Percentiles rank a stretch among this genome's conserved stretches.
Evolutionary conservation across 1,284 basidiomycete genomes (phyloP).

Genomic region (Heterobasidion occidentale): DNA sequence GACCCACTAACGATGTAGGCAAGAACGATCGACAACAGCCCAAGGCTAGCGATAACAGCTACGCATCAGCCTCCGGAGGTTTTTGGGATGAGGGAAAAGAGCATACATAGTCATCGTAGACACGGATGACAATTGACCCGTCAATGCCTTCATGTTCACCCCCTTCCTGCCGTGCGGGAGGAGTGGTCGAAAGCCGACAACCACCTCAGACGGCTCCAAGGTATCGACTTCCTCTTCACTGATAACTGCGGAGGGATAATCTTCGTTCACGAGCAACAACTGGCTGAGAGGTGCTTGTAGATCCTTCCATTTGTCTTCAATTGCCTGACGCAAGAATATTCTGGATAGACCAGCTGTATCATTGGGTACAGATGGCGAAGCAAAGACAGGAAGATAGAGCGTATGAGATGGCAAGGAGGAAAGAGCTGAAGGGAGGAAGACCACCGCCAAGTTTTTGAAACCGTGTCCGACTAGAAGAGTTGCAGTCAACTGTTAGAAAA

Average conservation of each 20-base stretch:
- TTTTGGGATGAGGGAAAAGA: slow-evolving; percentile 7
- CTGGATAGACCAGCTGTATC: slow-evolving; percentile 23
- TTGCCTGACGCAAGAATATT: slow-evolving; percentile 25
- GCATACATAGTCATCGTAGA: slow-evolving; percentile 59
- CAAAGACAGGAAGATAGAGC: slow-evolving; percentile 16
- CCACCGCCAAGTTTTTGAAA: slow-evolving; percentile 46
- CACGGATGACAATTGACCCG: slow-evolving; percentile 35
- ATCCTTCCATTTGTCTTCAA: slow-evolving; percentile 40
- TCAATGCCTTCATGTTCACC: slow-evolving; percentile 18
- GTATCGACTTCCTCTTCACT: slow-evolving; percentile 35
- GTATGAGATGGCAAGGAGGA: neutral
- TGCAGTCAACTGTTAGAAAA: slow-evolving; percentile 27
- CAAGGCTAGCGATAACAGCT: slow-evolving; percentile 36
- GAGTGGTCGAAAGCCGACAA: slow-evolving; percentile 38
- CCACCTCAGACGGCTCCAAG: slow-evolving; percentile 33
- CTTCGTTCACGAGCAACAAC: slow-evolving; percentile 28
- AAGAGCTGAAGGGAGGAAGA: slow-evolving; percentile 43
- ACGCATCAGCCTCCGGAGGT: neutral
- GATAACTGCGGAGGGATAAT: slow-evolving; percentile 31
- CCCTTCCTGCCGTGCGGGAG: slow-evolving; percentile 24
- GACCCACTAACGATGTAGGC: slow-evolving; percentile 53
- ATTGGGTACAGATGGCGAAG: slow-evolving; percentile 25
- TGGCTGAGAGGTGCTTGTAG: slow-evolving; percentile 35
- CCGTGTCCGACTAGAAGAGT: slow-evolving; percentile 32
- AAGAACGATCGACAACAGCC: slow-evolving; percentile 58